Percentiles rank a stretch among this genome's conserved stretches.
Evolutionary conservation across 2,329 filamentous ascomycete genomes (phyloP).

Genomic region (Claviceps arundinis): DNA sequence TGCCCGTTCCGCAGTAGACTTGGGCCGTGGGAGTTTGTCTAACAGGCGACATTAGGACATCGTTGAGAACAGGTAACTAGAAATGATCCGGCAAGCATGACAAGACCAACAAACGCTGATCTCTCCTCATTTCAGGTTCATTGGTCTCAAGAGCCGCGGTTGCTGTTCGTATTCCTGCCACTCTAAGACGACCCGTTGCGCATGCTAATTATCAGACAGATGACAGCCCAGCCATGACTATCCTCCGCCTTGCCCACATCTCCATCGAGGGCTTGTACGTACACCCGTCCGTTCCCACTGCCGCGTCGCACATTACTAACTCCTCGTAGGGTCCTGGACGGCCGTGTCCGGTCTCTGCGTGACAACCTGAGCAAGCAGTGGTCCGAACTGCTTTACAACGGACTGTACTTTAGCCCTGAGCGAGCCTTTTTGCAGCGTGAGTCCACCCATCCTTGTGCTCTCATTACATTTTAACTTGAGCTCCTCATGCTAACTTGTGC

Average conservation of each 20-base stretch:
- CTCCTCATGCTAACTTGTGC: not conserved
- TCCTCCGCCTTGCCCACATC: not conserved
- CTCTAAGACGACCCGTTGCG: not conserved
- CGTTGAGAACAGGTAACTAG: not conserved
- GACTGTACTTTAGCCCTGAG: slow-evolving; percentile 2
- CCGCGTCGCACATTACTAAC: not conserved
- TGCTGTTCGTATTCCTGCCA: not conserved
- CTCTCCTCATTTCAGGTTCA: not conserved
- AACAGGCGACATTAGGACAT: not conserved
- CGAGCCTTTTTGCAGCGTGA: slow-evolving; percentile 1
- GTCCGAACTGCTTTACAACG: slow-evolving; percentile 3
- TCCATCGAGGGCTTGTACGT: slow-evolving; percentile 1
- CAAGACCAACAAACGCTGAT: not conserved
- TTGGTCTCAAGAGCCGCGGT: slow-evolving; percentile 1
- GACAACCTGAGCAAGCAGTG: slow-evolving; percentile 1
- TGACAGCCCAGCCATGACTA: slow-evolving; percentile 3
- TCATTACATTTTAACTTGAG: not conserved
- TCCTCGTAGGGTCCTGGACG: not conserved
- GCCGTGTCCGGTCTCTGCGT: slow-evolving; percentile 1
- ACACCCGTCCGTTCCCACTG: not conserved
- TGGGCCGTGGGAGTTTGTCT: not conserved
- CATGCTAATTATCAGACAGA: not conserved
- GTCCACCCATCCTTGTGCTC: not conserved
- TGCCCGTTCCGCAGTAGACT: no score
- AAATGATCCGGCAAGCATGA: not conserved